Percentiles rank a stretch among this genome's conserved stretches.
These are phyloP conservation scores for Penicillium subrubescens DNA, from an alignment of 495 filamentous ascomycete species.

Conservation along the genomic window DNA sequence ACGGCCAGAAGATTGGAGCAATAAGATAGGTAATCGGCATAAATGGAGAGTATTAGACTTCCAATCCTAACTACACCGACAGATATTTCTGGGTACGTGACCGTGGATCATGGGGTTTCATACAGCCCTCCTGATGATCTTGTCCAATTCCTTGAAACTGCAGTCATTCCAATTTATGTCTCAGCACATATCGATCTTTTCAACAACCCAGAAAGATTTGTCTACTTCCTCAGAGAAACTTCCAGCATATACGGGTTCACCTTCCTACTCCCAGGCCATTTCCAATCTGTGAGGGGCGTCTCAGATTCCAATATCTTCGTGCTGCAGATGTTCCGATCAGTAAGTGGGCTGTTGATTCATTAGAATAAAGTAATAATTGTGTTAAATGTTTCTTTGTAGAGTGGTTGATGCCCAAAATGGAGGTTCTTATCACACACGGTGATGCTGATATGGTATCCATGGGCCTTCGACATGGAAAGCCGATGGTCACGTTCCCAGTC, in stretches of 20 bases:
- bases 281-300: background rate
- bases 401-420: background rate
- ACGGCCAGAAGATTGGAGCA: slow-evolving; percentile 13
- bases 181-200: background rate
- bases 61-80: background rate
- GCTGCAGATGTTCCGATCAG: background rate
- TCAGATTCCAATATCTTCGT: background rate
- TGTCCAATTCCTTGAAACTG: background rate
- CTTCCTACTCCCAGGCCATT: background rate
- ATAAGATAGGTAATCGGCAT: background rate
- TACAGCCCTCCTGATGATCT: background rate
- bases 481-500: slow-evolving; percentile 3
- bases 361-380: background rate
- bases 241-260: background rate
- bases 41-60: too few species aligned
- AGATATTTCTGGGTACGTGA: background rate
- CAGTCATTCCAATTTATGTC: background rate
- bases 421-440: background rate
- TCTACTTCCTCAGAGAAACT: background rate
- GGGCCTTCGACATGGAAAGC: slow-evolving; percentile 1
- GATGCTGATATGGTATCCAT: background rate
- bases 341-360: background rate
- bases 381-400: background rate
- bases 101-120: background rate
- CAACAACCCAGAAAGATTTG: background rate